Evolutionary conservation across 2,329 filamentous ascomycete species (phyloP), one percentile per base, ranked within the genome.

Genomic region (Aspergillus fumigatus): DNA sequence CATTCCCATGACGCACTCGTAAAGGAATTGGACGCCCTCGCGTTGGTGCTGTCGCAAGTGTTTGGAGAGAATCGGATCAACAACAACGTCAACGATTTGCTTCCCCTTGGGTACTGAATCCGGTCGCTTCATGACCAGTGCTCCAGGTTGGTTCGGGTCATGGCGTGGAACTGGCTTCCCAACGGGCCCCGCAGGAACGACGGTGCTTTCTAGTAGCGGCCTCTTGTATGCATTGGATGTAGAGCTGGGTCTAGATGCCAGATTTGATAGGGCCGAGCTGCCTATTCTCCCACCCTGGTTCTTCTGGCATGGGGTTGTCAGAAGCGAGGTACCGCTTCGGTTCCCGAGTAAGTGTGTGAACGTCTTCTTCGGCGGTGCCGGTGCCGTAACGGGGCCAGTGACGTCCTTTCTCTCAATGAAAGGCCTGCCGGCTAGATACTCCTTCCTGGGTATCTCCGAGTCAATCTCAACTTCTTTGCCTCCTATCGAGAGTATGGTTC

Each of bases 1-100:
- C 79, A 89, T 82, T 4, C 87, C 87, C 87, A 90, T 90, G 0
- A 90, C 84, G 67, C 87, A 89, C 71, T 90, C 87, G 65, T 90
- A 90, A 47, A 90, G 70, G 64, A 90, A 90, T 51, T 83, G 77
- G 0, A 90, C 85, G 23, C 88, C 88, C 65, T 87, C 84, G 14
- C 84, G 80, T 67, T 90, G 88, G 68, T 90, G 88, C 11, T 83
- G 81, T 27, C 87, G 82, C 8, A 90, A 75, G 62, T 85, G 80
- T 60, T 83, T 84, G 7, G 78, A 75, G 17, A 90, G 68, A 10
- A 88, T 71, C 1, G 88, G 88, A 69, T 90, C 88, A 3, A 90
- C 79, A 0, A 90, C 87, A 1, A 90, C 87, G 70, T 90, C 88
- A 1, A 90, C 86, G 50, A 88, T 77, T 52, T 84, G 81, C 66